A percentile compares a stretch with the other conserved stretches of the same genome.
phyloP scores from a whole-genome alignment of 1,139 yeast genomes.

The Arxiozyma telluris region DNA sequence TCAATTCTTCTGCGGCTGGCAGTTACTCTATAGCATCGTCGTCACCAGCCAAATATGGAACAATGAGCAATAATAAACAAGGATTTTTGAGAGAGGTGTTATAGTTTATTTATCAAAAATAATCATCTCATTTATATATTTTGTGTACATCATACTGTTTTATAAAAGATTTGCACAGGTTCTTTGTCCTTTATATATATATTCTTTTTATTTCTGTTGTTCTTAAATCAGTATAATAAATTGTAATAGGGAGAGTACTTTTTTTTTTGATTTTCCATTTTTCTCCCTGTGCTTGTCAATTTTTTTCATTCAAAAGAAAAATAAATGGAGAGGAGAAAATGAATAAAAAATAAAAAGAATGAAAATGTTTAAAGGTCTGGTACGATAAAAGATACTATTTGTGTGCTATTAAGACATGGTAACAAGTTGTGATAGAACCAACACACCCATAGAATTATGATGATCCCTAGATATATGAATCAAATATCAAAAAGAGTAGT shows the following conservation, averaged over 20 bases:
- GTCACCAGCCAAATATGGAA: constrained; percentile 5
- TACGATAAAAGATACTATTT: no score
- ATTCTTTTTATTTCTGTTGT: not conserved
- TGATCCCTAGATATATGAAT: not conserved
- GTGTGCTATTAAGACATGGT: no score
- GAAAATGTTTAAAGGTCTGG: no score
- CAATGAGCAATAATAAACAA: constrained; percentile 3
- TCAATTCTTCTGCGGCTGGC: constrained; percentile 5
- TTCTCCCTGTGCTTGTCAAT: no score
- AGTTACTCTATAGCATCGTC: constrained; percentile 9
- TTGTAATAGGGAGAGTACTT: not conserved
- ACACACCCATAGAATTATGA: not conserved
- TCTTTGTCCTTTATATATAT: not conserved
- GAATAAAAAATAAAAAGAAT: no score
- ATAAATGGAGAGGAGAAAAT: no score
- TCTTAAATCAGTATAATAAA: no score
- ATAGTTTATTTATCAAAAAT: not conserved
- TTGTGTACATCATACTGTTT: no score
- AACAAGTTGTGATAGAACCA: not conserved
- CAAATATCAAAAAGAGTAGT: not conserved
- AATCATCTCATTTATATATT: not conserved
- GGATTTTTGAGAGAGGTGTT: constrained; percentile 15
- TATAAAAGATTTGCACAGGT: not conserved
- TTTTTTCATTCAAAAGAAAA: not conserved
- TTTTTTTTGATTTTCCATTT: no score